These are phyloP conservation scores for Umbelopsis sp. DNA, from an alignment of 192 early-diverging fungal species.

Conservation along the genomic window DNA sequence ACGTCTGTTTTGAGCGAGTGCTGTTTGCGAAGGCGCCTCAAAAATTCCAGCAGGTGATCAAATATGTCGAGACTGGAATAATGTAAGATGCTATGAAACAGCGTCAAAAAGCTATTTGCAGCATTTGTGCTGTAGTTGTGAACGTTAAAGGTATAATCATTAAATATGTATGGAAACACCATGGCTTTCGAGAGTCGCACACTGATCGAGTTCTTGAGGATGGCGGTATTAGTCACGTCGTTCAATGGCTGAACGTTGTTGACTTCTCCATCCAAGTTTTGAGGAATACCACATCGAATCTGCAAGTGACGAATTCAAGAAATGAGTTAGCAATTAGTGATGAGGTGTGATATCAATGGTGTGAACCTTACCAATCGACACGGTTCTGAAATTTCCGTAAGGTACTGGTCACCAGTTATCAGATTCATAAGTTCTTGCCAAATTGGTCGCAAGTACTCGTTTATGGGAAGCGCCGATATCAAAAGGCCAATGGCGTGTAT, in stretches of 20 bases:
- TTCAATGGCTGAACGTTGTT: slow-evolving; percentile 35
- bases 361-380: slow-evolving; percentile 44
- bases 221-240: slow-evolving; percentile 31
- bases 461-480: slow-evolving; percentile 41
- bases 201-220: slow-evolving; percentile 36
- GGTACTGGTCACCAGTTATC: slow-evolving; percentile 40
- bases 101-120: slow-evolving; percentile 72
- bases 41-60: slow-evolving; percentile 48
- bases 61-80: slow-evolving; percentile 74
- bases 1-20: slow-evolving; percentile 56
- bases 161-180: slow-evolving; percentile 56
- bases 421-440: slow-evolving; percentile 49
- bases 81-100: slow-evolving; percentile 74
- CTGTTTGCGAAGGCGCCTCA: slow-evolving; percentile 46
- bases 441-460: slow-evolving; percentile 49
- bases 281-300: slow-evolving; percentile 41
- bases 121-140: slow-evolving; percentile 63
- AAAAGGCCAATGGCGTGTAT: slow-evolving; percentile 52
- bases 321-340: neutral
- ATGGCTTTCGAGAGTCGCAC: slow-evolving; percentile 43
- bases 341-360: neutral
- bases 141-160: slow-evolving; percentile 66
- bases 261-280: slow-evolving; percentile 42
- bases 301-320: neutral
- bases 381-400: slow-evolving; percentile 43